A percentile compares a stretch with the other conserved stretches of the same genome.
These are phyloP conservation scores for Anastatica hierochuntica DNA, from an alignment of 345 rosid genomes.

Conservation along the genomic window DNA sequence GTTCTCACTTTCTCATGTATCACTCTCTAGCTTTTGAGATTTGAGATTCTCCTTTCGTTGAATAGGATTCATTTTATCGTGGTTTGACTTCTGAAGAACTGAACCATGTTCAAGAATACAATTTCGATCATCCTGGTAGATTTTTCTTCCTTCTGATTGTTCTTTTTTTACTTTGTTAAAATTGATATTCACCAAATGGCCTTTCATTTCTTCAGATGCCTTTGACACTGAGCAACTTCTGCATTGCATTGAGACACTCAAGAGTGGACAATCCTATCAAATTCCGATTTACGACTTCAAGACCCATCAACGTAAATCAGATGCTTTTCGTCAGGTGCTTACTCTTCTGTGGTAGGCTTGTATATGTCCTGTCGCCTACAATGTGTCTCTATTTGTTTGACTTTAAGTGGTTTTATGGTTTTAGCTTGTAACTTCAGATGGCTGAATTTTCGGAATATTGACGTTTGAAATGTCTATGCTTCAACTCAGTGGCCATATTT, in stretches of 20 bases:
- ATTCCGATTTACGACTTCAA: constrained; percentile 93
- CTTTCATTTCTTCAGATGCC: constrained; percentile 46
- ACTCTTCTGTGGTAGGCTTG: not conserved
- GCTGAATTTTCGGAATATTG: not conserved
- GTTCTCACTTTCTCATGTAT: constrained; percentile 1
- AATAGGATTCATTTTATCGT: constrained; percentile 91
- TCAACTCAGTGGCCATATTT: not conserved
- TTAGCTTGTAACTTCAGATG: not conserved
- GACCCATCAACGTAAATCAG: constrained; percentile 68
- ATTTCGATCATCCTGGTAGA: constrained; percentile 97
- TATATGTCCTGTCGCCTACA: not conserved
- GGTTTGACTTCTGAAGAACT: constrained; percentile 78
- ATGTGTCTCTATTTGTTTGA: not conserved
- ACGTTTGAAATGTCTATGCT: constrained; percentile 6
- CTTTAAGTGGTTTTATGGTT: not conserved
- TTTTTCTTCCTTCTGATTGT: not conserved
- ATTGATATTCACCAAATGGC: not conserved
- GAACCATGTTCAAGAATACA: constrained; percentile 79
- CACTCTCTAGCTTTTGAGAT: not conserved
- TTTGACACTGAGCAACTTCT: constrained; percentile 97
- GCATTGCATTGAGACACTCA: constrained; percentile 65
- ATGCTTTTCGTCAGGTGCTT: constrained; percentile 82
- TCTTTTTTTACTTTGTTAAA: not conserved
- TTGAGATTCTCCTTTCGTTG: not conserved
- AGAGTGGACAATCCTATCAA: constrained; percentile 67